phyloP scores from a whole-genome alignment of 352 stramenopile genomes.

The Globisporangium megalacanthum region DNA sequence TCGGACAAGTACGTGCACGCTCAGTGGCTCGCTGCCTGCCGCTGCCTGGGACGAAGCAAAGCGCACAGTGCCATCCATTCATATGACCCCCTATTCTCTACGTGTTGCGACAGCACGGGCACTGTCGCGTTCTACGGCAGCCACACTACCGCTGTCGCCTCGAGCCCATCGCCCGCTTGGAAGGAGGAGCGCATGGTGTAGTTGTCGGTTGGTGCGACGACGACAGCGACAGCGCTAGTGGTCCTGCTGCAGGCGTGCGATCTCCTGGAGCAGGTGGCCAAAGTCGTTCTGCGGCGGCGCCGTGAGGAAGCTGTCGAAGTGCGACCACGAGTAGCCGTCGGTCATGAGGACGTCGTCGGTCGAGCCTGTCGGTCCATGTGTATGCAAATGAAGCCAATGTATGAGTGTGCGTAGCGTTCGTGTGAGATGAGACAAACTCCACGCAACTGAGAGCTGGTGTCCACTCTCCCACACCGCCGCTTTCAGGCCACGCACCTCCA shows the following conservation, averaged over 20 bases:
- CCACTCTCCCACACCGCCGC: background rate
- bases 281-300: slow-evolving; percentile 36
- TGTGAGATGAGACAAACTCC: too few relatives aligned
- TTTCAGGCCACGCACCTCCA: slow-evolving; percentile 24
- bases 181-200: slow-evolving; percentile 15
- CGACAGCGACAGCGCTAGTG: slow-evolving; percentile 13
- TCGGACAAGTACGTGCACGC: slow-evolving; percentile 58
- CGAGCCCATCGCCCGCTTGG: background rate
- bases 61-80: background rate
- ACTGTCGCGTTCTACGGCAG: slow-evolving; percentile 52
- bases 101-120: slow-evolving; percentile 25
- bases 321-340: slow-evolving; percentile 78
- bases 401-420: background rate
- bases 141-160: background rate
- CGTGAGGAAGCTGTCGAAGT: slow-evolving; percentile 64
- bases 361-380: slow-evolving; percentile 17
- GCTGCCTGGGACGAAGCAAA: background rate
- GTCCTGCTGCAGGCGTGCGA: slow-evolving; percentile 45
- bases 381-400: background rate
- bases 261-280: slow-evolving; percentile 56
- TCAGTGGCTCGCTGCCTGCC: background rate
- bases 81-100: background rate
- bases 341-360: slow-evolving; percentile 41
- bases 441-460: too few relatives aligned
- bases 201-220: too few relatives aligned